Evolutionary conservation across 2,329 filamentous ascomycete species (phyloP), one percentile per base, ranked within the genome.

Genomic region (Pseudogymnoascus sp.): DNA sequence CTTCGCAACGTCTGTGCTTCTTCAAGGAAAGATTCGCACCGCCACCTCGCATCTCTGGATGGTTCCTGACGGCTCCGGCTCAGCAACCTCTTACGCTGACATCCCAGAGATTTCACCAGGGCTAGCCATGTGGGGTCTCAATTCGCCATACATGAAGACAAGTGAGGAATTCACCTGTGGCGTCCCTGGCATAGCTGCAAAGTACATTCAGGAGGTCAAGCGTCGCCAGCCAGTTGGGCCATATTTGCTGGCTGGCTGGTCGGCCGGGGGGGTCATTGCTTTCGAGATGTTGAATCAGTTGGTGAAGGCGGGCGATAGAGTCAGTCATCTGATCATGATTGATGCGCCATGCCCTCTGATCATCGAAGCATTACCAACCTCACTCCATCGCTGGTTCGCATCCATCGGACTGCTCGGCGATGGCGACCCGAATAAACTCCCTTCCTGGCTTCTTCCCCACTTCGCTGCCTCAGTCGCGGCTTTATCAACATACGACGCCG

Each of bases 371-470:
- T 81, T 89, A 1, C 89, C 89, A 2, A 72, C 74, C 1, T 68
- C 67, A 7, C 82, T 91, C 8, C 88, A 89, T 73, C 81, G 86
- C 67, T 91, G 89, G 81, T 90, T 91, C 70, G 87, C 87, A 62
- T 80, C 82, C 59, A 88, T 90, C 62, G 89, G 89, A 62, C 82
- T 91, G 1, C 83, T 91, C 25, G 89, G 88, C 21, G 86, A 81
- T 31, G 80, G 79, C 1, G 79, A 86, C 60, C 78, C 44, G 80
- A 74, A 78, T 74, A 87, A 86, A 73, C 84, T 88, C 40, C 89
- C 89, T 0, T 77, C 81, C n/a, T 91, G 89, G 89, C 81, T 91
- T 14, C 81, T 89, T 1, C 86, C 86, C 63, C 89, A 92, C 75
- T 91, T 91, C 73, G 81, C 84, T 0, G 84, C 87, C 21, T 85